Conservation (phyloP, 1,139 yeast genomes). For the Geotrichum restrictum region DNA sequence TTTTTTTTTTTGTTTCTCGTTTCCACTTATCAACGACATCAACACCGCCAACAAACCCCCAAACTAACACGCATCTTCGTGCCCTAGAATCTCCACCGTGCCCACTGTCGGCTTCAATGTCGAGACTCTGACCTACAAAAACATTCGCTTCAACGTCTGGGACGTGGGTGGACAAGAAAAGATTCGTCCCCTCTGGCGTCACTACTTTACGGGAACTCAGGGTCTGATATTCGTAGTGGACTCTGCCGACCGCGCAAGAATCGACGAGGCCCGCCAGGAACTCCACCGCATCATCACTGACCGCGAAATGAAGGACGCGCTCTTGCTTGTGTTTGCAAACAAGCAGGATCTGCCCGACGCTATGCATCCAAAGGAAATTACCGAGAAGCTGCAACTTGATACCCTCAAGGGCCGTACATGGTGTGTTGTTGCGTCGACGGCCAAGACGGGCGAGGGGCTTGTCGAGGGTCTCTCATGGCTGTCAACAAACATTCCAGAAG, state of each 20-base stretch:
- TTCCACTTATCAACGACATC: not conserved
- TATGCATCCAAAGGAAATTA: constrained; percentile 85
- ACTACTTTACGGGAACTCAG: constrained; percentile 88
- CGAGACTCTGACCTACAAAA: constrained; percentile 83
- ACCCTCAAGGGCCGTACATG: constrained; percentile 84
- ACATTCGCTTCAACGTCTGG: constrained; percentile 90
- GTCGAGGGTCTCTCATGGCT: constrained; percentile 88
- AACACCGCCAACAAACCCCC: not conserved
- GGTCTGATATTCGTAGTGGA: constrained; percentile 93
- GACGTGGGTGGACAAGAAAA: constrained; percentile 96
- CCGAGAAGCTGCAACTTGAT: constrained; percentile 78
- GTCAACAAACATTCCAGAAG: constrained; percentile 60
- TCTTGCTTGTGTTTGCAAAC: constrained; percentile 80
- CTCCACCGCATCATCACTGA: constrained; percentile 71
- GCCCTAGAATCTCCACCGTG: constrained; percentile 59
- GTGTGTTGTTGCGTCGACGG: constrained; percentile 87
- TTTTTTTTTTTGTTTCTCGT: not conserved
- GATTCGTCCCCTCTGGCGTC: constrained; percentile 89
- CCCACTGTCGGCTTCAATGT: constrained; percentile 96
- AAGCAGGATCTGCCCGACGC: constrained; percentile 88
- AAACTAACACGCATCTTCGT: not conserved
- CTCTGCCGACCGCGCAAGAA: constrained; percentile 64
- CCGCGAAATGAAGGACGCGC: constrained; percentile 75
- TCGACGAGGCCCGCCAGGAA: constrained; percentile 76
- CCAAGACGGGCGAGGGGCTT: constrained; percentile 87